phyloP scores from a whole-genome alignment of 225 moss, liverwort and hornwort genomes.

The Asterella californica region DNA sequence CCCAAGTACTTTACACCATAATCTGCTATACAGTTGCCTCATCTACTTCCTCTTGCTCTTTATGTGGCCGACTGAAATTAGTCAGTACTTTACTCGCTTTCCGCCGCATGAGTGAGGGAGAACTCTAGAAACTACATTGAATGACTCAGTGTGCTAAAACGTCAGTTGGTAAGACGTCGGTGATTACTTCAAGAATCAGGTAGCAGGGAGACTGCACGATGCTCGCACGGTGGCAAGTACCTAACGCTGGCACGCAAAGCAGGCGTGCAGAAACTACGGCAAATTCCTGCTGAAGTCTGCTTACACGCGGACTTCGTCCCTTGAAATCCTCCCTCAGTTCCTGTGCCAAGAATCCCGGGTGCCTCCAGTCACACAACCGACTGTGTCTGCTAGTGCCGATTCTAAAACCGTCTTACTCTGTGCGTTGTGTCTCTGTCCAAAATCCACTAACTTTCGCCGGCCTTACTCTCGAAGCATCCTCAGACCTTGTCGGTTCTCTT shows the following conservation, averaged over 20 bases:
- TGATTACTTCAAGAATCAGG: neutral
- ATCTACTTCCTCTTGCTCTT: neutral
- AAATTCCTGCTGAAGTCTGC: neutral
- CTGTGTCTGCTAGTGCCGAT: neutral
- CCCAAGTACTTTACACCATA: neutral
- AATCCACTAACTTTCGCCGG: neutral
- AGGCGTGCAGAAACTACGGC: neutral
- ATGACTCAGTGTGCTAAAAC: neutral
- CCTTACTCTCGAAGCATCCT: neutral
- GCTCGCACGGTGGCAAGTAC: neutral
- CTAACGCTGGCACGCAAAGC: neutral
- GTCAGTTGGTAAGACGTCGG: neutral
- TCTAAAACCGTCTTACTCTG: neutral
- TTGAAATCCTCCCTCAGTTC: neutral
- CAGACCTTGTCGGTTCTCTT: neutral
- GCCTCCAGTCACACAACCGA: neutral
- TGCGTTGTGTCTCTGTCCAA: neutral
- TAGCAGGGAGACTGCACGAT: neutral
- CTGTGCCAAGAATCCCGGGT: neutral
- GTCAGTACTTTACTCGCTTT: neutral
- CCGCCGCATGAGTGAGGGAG: neutral
- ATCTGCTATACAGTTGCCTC: neutral
- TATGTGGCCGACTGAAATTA: neutral
- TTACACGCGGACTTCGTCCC: neutral
- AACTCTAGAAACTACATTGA: neutral